These are phyloP conservation scores for Pisolithus microcarpus DNA, from an alignment of 768 basidiomycete species.

Conservation along the genomic window DNA sequence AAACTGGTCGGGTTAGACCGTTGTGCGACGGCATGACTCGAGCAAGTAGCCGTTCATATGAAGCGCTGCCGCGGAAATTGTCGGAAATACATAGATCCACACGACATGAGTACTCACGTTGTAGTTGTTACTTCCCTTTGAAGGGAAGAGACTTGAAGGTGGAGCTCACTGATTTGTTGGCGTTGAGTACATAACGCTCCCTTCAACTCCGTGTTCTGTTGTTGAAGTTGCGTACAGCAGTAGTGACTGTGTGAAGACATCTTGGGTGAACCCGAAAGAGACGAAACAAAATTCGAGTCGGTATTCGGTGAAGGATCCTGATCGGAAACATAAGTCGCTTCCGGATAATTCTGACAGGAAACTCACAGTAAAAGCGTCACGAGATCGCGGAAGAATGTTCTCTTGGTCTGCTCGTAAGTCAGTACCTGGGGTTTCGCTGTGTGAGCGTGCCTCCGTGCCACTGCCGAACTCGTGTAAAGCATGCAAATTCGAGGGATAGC, in stretches of 20 bases:
- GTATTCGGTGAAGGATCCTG: not conserved
- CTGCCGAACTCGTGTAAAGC: not conserved
- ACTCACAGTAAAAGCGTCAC: not conserved
- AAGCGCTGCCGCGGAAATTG: not conserved
- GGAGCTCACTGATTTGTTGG: not conserved
- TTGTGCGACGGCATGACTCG: not conserved
- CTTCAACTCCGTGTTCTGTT: not conserved
- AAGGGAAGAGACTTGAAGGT: not conserved
- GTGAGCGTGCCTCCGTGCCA: not conserved
- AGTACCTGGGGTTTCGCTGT: not conserved
- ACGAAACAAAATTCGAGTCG: not conserved
- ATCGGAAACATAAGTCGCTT: not conserved
- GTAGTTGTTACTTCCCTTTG: conserved; percentile 1
- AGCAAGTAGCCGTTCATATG: not conserved
- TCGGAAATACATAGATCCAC: not conserved
- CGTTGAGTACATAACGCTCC: not conserved
- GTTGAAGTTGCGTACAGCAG: not conserved
- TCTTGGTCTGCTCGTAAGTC: not conserved
- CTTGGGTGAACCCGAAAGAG: not conserved
- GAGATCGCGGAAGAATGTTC: not conserved
- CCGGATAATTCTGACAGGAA: too few relatives aligned
- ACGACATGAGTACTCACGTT: not conserved
- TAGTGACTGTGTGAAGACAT: not conserved
- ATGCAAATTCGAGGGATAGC: not conserved
- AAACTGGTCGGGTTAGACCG: not conserved